Percentiles rank a stretch among this genome's conserved stretches.
These are phyloP conservation scores for Skeletonema potamos DNA, from an alignment of 108 stramenopile genomes.

Conservation along the genomic window DNA sequence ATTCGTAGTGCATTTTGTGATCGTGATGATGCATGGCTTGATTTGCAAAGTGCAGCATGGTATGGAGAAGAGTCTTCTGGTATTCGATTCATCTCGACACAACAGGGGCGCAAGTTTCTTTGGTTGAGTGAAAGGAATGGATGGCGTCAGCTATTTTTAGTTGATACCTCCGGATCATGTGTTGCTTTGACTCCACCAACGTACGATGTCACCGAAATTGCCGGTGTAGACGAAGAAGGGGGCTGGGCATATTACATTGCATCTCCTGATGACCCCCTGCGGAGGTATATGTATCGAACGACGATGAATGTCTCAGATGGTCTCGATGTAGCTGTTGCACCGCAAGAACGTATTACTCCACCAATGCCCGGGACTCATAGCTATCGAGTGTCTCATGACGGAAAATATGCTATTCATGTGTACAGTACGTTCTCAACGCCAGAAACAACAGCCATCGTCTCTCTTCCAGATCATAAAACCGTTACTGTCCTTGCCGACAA, in stretches of 20 bases:
- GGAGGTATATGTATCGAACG: slow-evolving; percentile 42
- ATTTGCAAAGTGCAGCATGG: slow-evolving; percentile 43
- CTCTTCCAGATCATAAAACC: slow-evolving; percentile 35
- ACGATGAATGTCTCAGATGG: slow-evolving; percentile 27
- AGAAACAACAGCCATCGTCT: slow-evolving; percentile 38
- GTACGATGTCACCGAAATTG: slow-evolving; percentile 45
- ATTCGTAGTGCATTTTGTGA: slow-evolving; percentile 41
- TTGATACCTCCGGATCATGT: slow-evolving; percentile 18
- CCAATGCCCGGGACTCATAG: slow-evolving; percentile 40
- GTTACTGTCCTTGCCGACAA: slow-evolving; percentile 38
- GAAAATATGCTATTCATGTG: slow-evolving; percentile 42
- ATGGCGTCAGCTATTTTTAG: slow-evolving; percentile 43
- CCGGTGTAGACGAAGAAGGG: slow-evolving; percentile 42
- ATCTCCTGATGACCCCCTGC: slow-evolving; percentile 41
- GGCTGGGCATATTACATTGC: slow-evolving; percentile 45
- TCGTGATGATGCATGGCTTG: slow-evolving; percentile 45
- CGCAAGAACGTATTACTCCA: slow-evolving; percentile 42
- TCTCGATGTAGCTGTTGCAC: neutral
- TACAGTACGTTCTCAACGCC: slow-evolving; percentile 34
- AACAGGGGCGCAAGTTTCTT: slow-evolving; percentile 27
- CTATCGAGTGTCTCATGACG: slow-evolving; percentile 41
- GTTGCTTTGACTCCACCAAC: slow-evolving; percentile 29
- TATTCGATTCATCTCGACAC: slow-evolving; percentile 36
- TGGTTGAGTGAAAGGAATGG: slow-evolving; percentile 50
- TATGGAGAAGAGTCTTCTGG: slow-evolving; percentile 47